Conservation (phyloP, 2,329 filamentous ascomycete genomes). For the Monilinia fructigena region DNA sequence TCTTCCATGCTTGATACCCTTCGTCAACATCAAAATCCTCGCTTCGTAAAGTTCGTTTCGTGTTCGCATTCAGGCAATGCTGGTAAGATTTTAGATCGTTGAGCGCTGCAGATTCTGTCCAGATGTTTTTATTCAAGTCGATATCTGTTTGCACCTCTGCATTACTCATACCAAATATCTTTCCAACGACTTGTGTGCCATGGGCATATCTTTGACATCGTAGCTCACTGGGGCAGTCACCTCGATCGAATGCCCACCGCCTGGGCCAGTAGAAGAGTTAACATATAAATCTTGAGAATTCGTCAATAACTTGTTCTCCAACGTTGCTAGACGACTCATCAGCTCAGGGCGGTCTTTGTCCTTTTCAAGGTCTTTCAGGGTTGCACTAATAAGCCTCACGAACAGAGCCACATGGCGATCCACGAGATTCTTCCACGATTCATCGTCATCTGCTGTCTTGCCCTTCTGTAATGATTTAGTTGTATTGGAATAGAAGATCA, state of each 20-base stretch:
- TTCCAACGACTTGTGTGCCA: constrained; percentile 86
- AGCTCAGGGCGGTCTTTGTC: constrained; percentile 83
- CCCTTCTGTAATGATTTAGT: constrained; percentile 85
- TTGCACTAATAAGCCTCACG: constrained; percentile 77
- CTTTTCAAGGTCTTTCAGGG: constrained; percentile 80
- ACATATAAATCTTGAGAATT: constrained; percentile 87
- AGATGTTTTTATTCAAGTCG: constrained; percentile 72
- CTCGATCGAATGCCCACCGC: constrained; percentile 66
- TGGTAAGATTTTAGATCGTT: constrained; percentile 93
- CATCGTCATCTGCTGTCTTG: constrained; percentile 76
- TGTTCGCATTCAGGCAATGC: constrained; percentile 78
- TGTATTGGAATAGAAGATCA: constrained; percentile 95
- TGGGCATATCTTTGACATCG: constrained; percentile 94
- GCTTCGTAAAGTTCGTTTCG: constrained; percentile 69
- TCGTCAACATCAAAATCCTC: constrained; percentile 91
- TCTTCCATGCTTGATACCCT: constrained; percentile 86
- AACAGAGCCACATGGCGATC: constrained; percentile 95
- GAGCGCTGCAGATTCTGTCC: constrained; percentile 90
- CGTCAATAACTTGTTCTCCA: constrained; percentile 90
- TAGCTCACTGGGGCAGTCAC: constrained; percentile 81
- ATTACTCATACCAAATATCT: constrained; percentile 78
- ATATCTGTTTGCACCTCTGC: constrained; percentile 84
- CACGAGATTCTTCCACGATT: constrained; percentile 86
- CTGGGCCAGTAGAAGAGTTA: constrained; percentile 56
- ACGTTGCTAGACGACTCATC: constrained; percentile 69